phyloP scores from a whole-genome alignment of 2,329 filamentous ascomycete species.

The Alternaria solani region DNA sequence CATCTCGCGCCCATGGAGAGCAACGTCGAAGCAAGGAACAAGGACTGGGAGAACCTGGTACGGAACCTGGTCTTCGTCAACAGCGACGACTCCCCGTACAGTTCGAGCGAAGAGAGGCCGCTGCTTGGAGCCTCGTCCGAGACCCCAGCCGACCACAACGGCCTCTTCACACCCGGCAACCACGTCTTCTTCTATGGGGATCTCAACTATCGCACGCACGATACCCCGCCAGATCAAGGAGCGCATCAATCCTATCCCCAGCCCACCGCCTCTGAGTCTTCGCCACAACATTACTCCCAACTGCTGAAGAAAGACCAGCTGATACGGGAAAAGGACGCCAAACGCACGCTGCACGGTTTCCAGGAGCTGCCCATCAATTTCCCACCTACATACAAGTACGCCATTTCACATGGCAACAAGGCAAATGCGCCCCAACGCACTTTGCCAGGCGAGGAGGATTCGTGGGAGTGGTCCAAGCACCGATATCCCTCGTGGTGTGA shows the following conservation, averaged over 20 bases:
- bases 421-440: constrained; percentile 17
- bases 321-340: constrained; percentile 71
- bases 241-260: constrained; percentile 70
- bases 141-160: constrained; percentile 57
- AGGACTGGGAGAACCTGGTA: constrained; percentile 88
- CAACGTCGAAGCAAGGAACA: constrained; percentile 76
- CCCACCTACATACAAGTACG: constrained; percentile 94
- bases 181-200: constrained; percentile 90
- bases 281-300: constrained; percentile 67
- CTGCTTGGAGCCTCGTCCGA: constrained; percentile 34
- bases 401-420: constrained; percentile 35
- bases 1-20: constrained; percentile 91
- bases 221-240: constrained; percentile 66
- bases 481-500: constrained; percentile 93
- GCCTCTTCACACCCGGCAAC: constrained; percentile 76
- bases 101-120: constrained; percentile 43
- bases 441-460: constrained; percentile 40
- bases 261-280: constrained; percentile 57
- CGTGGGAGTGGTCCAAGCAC: constrained; percentile 79
- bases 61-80: constrained; percentile 76
- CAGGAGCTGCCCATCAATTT: constrained; percentile 78
- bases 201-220: constrained; percentile 90
- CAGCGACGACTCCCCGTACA: constrained; percentile 42
- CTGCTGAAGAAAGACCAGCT: constrained; percentile 83
- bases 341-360: constrained; percentile 79